Evolutionary conservation across 768 basidiomycete species (phyloP).

Genomic region (Termitomyces sp.): DNA sequence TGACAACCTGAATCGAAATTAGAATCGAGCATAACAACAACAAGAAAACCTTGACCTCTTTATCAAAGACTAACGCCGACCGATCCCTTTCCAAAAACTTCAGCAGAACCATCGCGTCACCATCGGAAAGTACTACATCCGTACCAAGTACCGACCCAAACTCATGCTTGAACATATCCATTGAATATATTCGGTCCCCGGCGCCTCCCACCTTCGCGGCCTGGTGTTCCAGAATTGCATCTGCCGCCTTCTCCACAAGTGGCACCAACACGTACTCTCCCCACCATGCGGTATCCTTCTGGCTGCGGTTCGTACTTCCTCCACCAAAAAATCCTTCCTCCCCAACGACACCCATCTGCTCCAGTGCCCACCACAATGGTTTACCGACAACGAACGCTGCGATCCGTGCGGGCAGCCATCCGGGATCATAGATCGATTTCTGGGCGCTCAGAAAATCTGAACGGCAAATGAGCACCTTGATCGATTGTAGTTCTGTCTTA

Average conservation of each 20-base stretch:
- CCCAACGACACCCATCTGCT: slow-evolving; percentile 69
- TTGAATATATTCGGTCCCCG: slow-evolving; percentile 59
- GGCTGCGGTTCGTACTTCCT: slow-evolving; percentile 14
- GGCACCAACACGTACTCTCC: slow-evolving; percentile 70
- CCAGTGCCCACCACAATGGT: slow-evolving; percentile 85
- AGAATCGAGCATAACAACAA: not conserved
- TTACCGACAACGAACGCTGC: slow-evolving; percentile 70
- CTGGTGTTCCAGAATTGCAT: slow-evolving; percentile 47
- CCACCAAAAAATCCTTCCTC: slow-evolving; percentile 47
- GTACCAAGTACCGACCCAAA: slow-evolving; percentile 44
- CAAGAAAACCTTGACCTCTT: slow-evolving; percentile 47
- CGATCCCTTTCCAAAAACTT: slow-evolving; percentile 80
- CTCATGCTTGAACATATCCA: slow-evolving; percentile 54
- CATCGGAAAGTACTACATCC: slow-evolving; percentile 43
- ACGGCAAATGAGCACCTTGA: slow-evolving; percentile 42
- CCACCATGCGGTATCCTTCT: slow-evolving; percentile 49
- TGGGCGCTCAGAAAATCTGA: slow-evolving; percentile 52
- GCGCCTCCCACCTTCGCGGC: slow-evolving; percentile 39
- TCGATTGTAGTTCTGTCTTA: slow-evolving; percentile 63
- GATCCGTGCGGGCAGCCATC: slow-evolving; percentile 67
- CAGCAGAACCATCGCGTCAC: slow-evolving; percentile 67
- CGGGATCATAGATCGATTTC: slow-evolving; percentile 63
- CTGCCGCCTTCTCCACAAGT: slow-evolving; percentile 66
- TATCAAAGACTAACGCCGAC: slow-evolving; percentile 56
- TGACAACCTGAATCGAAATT: slow-evolving; percentile 61